Evolutionary conservation across 768 basidiomycete genomes (phyloP).

Genomic region (Russula ochroleuca): DNA sequence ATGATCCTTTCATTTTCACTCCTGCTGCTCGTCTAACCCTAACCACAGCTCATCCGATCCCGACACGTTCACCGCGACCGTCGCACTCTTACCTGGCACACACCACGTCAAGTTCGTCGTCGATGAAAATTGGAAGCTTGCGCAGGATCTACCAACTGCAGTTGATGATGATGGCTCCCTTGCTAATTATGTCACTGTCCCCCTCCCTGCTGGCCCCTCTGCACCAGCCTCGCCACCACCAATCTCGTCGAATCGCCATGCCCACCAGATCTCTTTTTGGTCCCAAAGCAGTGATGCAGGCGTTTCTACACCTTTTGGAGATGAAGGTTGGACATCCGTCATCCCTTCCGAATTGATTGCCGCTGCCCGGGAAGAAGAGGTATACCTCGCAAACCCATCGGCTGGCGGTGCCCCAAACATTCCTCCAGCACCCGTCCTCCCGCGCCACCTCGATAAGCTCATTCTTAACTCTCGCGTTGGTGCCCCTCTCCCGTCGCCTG

Average conservation of each 20-base stretch:
- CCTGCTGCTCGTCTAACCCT: constrained; percentile 19
- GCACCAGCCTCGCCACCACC: constrained; percentile 36
- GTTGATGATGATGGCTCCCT: constrained; percentile 93
- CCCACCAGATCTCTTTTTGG: constrained; percentile 41
- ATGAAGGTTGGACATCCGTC: constrained; percentile 65
- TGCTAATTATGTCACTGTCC: constrained; percentile 87
- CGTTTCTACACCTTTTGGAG: constrained; percentile 27
- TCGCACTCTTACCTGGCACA: constrained; percentile 76
- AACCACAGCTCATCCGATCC: constrained; percentile 26
- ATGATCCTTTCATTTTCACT: constrained; percentile 12
- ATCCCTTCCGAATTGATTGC: constrained; percentile 75
- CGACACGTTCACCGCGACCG: constrained; percentile 39
- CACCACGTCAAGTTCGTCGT: constrained; percentile 95
- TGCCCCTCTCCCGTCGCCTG: constrained; percentile 27
- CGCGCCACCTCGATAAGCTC: constrained; percentile 88
- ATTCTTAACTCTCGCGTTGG: constrained; percentile 63
- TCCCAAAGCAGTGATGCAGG: constrained; percentile 33
- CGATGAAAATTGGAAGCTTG: constrained; percentile 80
- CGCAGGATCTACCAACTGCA: constrained; percentile 76
- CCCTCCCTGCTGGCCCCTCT: constrained; percentile 34
- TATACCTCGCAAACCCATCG: constrained; percentile 46
- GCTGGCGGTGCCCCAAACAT: constrained; percentile 65
- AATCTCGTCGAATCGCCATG: constrained; percentile 28
- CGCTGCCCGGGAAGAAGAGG: constrained; percentile 82
- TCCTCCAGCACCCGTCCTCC: constrained; percentile 83